Percentiles rank a stretch among this genome's conserved stretches.
phyloP scores from a whole-genome alignment of 306 rosid genomes.

The Cucurbita ficifolia region DNA sequence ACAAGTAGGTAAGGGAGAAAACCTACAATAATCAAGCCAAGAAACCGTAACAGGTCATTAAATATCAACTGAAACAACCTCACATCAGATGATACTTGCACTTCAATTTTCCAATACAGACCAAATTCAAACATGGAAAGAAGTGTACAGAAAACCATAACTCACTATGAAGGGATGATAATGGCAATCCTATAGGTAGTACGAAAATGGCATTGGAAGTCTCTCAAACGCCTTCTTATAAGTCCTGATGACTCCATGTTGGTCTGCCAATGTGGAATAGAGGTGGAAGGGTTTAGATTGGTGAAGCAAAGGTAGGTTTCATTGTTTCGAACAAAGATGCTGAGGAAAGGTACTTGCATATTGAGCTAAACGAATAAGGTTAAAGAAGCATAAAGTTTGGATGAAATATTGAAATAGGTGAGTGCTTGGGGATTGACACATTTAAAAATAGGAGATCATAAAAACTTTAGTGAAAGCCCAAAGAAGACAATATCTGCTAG shows the following conservation, averaged over 20 bases:
- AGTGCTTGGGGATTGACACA: neutral
- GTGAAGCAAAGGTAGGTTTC: neutral
- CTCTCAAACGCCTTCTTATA: neutral
- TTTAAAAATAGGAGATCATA: neutral
- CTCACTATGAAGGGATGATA: no score
- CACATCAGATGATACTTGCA: neutral
- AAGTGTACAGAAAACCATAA: no score
- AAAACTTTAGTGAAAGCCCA: no score
- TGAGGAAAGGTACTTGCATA: neutral
- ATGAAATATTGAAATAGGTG: neutral
- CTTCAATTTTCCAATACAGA: neutral
- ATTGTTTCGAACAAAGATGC: neutral
- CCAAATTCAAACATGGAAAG: neutral
- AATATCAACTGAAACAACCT: neutral
- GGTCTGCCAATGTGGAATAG: neutral
- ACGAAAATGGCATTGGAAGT: neutral
- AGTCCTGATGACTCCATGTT: neutral
- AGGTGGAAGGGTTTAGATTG: neutral
- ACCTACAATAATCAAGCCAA: neutral
- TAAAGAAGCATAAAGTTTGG: neutral
- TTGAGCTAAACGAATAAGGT: no score
- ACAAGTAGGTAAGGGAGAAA: neutral
- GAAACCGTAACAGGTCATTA: neutral
- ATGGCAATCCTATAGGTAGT: neutral
- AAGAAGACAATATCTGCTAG: no score